These are phyloP conservation scores for Chrysosporium keratinophilum DNA, from an alignment of 2,329 filamentous ascomycete species.

Conservation along the genomic window DNA sequence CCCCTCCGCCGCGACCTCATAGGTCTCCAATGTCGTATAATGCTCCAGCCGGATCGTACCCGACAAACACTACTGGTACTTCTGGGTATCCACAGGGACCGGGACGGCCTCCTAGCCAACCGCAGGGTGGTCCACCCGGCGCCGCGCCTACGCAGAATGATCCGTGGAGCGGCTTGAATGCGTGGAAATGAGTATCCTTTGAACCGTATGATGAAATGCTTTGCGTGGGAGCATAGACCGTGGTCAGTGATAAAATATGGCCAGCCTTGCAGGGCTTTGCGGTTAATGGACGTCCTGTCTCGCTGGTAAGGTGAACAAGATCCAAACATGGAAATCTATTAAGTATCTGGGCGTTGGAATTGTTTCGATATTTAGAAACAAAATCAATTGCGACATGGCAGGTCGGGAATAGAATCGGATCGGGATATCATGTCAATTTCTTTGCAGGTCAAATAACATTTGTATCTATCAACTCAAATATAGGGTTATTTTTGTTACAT, in stretches of 20 bases:
- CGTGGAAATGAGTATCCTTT: conserved; percentile 48
- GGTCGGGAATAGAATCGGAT: background rate
- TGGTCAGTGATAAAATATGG: background rate
- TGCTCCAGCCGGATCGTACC: conserved; percentile 44
- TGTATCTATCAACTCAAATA: background rate
- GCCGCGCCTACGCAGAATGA: conserved; percentile 33
- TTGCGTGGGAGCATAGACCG: background rate
- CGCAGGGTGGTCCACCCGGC: conserved; percentile 19
- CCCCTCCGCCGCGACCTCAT: conserved; percentile 48
- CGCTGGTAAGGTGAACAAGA: too few species aligned
- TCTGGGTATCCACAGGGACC: conserved; percentile 44
- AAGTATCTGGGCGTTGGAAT: background rate
- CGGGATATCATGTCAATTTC: background rate
- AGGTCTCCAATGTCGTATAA: conserved; percentile 43
- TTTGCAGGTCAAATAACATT: background rate
- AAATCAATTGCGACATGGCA: background rate
- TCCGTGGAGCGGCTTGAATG: conserved; percentile 61
- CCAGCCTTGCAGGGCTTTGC: background rate
- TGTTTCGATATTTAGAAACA: background rate
- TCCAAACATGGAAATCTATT: background rate
- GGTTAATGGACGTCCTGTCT: background rate
- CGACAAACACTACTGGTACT: conserved; percentile 37
- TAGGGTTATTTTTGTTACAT: background rate
- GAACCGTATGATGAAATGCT: background rate
- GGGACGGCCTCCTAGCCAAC: conserved; percentile 30